Base-by-base conservation (phyloP, 148 eudicot species). In the Cornus suecica region DNA sequence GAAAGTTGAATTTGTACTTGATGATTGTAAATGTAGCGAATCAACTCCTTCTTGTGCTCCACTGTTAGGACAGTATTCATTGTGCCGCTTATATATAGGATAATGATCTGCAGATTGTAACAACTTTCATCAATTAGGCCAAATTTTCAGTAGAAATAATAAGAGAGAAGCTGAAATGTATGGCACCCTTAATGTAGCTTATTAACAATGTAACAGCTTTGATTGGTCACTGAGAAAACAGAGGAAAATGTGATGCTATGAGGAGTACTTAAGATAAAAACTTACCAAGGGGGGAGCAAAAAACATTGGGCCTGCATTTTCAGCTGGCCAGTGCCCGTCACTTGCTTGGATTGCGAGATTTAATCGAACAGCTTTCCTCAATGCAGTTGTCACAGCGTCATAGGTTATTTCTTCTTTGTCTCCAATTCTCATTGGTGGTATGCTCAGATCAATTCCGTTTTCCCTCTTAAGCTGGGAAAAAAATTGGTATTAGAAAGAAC, bases 391-490 rank as follows among this genome's bases (percentile, higher is more conserved):
- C n/a, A 52, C 74, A 10, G 8, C 37, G 52, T 71, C 74, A 27
- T 52, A 52, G 37, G 1, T 71, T 32, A 71, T 56, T 52, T 71
- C 74, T 23, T 71, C 74, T 0, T 71, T 52, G 16, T 51, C 61
- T 26, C 62, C 10, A 14, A 54, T 27, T 31, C 74, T 71, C 32
- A 52, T 64, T 14, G 74, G 58, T 29, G 72, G 56, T 23, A 41
- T 69, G 72, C 72, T 69, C 26, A 69, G 42, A 69, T 69, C 72
- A 41, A 69, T 69, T 34, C 72, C 72, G n/a, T 25, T 69, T 69
- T 69, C 72, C 8, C 37, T 69, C 28, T 30, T 69, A 26, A 69
- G 51, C 72, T 69, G 72, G 14, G 13, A 11, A 1, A 3, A 37
- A 1, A 37, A 37, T 10, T 37, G 0, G 42, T n/a, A n/a, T 37